These are phyloP conservation scores for Madurella fahalii DNA, from an alignment of 2,329 filamentous ascomycete species.

Conservation along the genomic window DNA sequence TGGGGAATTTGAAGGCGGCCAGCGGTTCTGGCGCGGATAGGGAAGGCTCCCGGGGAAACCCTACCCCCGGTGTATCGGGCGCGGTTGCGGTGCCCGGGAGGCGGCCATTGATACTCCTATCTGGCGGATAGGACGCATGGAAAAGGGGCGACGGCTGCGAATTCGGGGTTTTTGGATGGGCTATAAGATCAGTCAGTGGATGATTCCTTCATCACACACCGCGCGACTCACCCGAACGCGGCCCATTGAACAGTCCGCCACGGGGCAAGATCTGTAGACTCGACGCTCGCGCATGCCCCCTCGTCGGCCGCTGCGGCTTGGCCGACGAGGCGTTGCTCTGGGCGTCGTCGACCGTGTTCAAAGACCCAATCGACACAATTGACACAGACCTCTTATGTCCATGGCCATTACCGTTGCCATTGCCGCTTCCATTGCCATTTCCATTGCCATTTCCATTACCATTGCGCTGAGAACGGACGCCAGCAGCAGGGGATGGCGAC, in stretches of 20 bases:
- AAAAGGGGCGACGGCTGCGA: conserved; percentile 49
- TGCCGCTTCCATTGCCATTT: not conserved
- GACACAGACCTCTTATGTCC: conserved; percentile 73
- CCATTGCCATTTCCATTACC: conserved; percentile 1
- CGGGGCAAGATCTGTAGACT: conserved; percentile 72
- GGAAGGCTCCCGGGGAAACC: conserved; percentile 36
- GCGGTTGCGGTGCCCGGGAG: conserved; percentile 40
- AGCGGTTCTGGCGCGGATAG: conserved; percentile 42
- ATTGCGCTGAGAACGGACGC: conserved; percentile 1
- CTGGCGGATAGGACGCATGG: conserved; percentile 52
- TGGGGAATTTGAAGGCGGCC: conserved; percentile 56
- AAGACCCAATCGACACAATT: conserved; percentile 71
- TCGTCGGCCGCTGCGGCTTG: conserved; percentile 48
- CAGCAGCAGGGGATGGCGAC: conserved; percentile 25
- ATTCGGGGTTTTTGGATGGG: conserved; percentile 41
- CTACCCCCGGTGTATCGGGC: conserved; percentile 42
- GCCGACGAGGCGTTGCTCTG: conserved; percentile 35
- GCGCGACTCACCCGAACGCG: conserved; percentile 36
- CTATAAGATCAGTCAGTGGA: conserved; percentile 22
- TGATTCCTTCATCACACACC: conserved; percentile 9
- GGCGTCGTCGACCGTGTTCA: conserved; percentile 43
- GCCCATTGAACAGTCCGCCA: conserved; percentile 40
- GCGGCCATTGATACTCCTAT: conserved; percentile 39
- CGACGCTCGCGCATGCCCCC: conserved; percentile 71
- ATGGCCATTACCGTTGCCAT: conserved; percentile 40